Evolutionary conservation across 176 grass and related monocot species (phyloP).

Genomic region (Calamus simplicifolius): DNA sequence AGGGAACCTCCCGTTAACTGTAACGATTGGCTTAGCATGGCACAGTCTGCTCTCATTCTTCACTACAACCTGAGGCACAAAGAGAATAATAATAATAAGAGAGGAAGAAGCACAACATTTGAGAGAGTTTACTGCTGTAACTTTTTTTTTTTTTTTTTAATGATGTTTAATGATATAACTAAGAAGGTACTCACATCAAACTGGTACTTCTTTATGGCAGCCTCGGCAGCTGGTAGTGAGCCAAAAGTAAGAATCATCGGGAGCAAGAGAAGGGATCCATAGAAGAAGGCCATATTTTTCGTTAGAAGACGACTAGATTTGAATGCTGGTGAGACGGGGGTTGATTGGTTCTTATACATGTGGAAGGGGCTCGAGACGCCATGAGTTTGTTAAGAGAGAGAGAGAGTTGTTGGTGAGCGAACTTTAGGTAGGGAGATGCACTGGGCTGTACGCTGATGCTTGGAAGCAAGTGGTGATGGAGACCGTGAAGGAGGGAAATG

Average conservation of each 20-base stretch:
- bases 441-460: slow-evolving; percentile 26
- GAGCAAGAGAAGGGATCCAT: neutral
- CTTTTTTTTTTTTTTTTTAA: too few species aligned
- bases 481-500: slow-evolving; percentile 17
- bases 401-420: too few species aligned
- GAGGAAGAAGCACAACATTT: neutral
- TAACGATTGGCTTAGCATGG: slow-evolving; percentile 41
- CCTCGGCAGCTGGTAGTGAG: slow-evolving; percentile 11
- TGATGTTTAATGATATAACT: too few species aligned
- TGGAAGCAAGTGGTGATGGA: slow-evolving; percentile 45
- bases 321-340: neutral
- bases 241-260: neutral
- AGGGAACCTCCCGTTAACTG: slow-evolving; percentile 47
- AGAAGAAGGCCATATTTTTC: neutral
- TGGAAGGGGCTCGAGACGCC: neutral
- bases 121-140: too few species aligned
- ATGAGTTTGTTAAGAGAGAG: slow-evolving; percentile 17
- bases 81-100: neutral
- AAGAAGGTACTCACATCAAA: slow-evolving; percentile 48
- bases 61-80: slow-evolving; percentile 28
- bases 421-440: too few species aligned
- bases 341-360: neutral
- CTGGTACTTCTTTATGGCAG: slow-evolving; percentile 45
- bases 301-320: too few species aligned
- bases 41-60: slow-evolving; percentile 55